A percentile compares a stretch with the other conserved stretches of the same genome.
Evolutionary conservation across 2,329 filamentous ascomycete species (phyloP).

Genomic region (Ambrosiella xylebori): DNA sequence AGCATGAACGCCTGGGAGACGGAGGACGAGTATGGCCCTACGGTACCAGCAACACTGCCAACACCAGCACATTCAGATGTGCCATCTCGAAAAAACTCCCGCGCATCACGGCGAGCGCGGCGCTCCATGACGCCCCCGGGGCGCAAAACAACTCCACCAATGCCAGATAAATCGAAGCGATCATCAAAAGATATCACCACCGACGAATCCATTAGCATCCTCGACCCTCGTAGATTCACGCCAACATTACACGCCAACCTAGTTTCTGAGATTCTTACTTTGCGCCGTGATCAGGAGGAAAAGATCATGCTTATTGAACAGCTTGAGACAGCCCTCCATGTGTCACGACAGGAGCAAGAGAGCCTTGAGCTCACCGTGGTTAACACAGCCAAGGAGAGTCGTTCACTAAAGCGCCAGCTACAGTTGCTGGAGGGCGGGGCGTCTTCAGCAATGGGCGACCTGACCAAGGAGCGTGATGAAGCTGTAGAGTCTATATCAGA

Average conservation of each 20-base stretch:
- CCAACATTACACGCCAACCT: slow-evolving; percentile 87
- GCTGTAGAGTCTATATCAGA: slow-evolving; percentile 58
- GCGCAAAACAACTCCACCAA: slow-evolving; percentile 33
- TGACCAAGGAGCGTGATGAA: slow-evolving; percentile 73
- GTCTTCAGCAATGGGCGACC: slow-evolving; percentile 65
- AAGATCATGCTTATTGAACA: slow-evolving; percentile 76
- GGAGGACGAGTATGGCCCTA: slow-evolving; percentile 40
- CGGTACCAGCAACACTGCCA: slow-evolving; percentile 43
- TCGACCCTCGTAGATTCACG: slow-evolving; percentile 86
- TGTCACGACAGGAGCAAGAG: slow-evolving; percentile 58
- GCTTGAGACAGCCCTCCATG: slow-evolving; percentile 59
- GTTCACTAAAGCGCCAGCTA: slow-evolving; percentile 69
- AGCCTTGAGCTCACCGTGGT: slow-evolving; percentile 43
- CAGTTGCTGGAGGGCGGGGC: slow-evolving; percentile 76
- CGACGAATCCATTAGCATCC: slow-evolving; percentile 53
- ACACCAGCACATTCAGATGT: slow-evolving; percentile 29
- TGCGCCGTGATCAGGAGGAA: slow-evolving; percentile 79
- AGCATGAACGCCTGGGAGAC: slow-evolving; percentile 43
- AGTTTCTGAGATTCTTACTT: slow-evolving; percentile 77
- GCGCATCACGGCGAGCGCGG: slow-evolving; percentile 38
- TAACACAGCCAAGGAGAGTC: slow-evolving; percentile 54
- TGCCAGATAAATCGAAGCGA: slow-evolving; percentile 30
- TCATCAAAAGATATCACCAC: slow-evolving; percentile 39
- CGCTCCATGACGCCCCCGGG: slow-evolving; percentile 49
- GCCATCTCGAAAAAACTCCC: slow-evolving; percentile 47